Conservation (phyloP, 1,284 basidiomycete species). For the Austroboletus niveus region DNA sequence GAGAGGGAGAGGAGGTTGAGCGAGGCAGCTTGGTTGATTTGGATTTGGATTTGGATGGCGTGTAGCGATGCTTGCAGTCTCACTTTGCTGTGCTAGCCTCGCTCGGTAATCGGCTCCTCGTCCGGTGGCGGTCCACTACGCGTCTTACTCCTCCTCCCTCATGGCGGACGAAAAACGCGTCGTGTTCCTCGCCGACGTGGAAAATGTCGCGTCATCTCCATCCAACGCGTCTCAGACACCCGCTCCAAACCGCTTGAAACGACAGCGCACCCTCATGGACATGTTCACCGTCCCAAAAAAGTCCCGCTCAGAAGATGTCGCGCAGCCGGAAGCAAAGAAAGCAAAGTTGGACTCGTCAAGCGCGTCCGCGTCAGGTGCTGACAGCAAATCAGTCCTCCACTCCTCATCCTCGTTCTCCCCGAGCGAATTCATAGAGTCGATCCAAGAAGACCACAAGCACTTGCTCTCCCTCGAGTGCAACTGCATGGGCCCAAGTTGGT, state of each 20-base stretch:
- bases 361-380: slow-evolving; percentile 15
- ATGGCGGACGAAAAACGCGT: slow-evolving; percentile 39
- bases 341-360: slow-evolving; percentile 31
- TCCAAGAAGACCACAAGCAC: slow-evolving; percentile 56
- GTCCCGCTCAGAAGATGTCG: slow-evolving; percentile 33
- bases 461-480: slow-evolving; percentile 68
- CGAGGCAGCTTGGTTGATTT: slow-evolving; percentile 62
- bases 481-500: slow-evolving; percentile 75
- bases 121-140: not conserved
- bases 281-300: slow-evolving; percentile 50
- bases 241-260: slow-evolving; percentile 43
- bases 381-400: slow-evolving; percentile 14
- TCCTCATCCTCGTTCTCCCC: slow-evolving; percentile 50
- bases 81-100: not conserved
- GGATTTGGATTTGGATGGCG: slow-evolving; percentile 10
- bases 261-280: slow-evolving; percentile 63
- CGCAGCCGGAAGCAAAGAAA: slow-evolving; percentile 41
- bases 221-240: slow-evolving; percentile 19
- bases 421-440: slow-evolving; percentile 49
- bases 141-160: not conserved
- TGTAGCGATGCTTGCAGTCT: not conserved
- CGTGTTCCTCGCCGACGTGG: slow-evolving; percentile 61
- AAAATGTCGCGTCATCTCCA: slow-evolving; percentile 20
- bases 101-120: not conserved
- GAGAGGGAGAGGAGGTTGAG: slow-evolving; percentile 74